Percentiles rank a stretch among this genome's conserved stretches.
Evolutionary conservation across 345 rosid genomes (phyloP).

Genomic region (Ceriops decandra): DNA sequence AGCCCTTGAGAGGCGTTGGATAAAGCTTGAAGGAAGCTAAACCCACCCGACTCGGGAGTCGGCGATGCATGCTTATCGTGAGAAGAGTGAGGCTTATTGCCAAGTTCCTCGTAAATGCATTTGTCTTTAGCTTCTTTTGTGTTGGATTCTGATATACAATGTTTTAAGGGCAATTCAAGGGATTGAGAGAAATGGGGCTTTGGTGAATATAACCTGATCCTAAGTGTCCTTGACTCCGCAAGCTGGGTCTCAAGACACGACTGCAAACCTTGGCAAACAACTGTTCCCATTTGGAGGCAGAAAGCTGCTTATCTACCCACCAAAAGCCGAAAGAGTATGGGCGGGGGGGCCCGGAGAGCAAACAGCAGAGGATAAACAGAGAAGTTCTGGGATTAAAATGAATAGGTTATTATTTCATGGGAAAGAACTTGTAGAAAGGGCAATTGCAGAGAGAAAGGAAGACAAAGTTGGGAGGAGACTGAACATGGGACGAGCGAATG

Average conservation of each 20-base stretch:
- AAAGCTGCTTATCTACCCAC: not conserved
- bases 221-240: slow-evolving; percentile 48
- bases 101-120: slow-evolving; percentile 15
- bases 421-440: slow-evolving; percentile 1
- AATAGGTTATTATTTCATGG: slow-evolving; percentile 1
- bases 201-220: slow-evolving; percentile 56
- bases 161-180: slow-evolving; percentile 34
- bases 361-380: slow-evolving; percentile 22
- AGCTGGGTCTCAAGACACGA: slow-evolving; percentile 54
- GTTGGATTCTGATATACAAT: slow-evolving; percentile 31
- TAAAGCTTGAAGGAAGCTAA: slow-evolving; percentile 53
- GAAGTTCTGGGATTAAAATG: slow-evolving; percentile 1
- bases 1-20: slow-evolving; percentile 21
- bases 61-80: slow-evolving; percentile 11
- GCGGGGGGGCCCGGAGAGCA: slow-evolving; percentile 16
- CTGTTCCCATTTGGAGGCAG: slow-evolving; percentile 50
- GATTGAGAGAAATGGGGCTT: slow-evolving; percentile 35
- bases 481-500: slow-evolving; percentile 30
- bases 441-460: not conserved
- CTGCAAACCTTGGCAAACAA: slow-evolving; percentile 58
- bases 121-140: slow-evolving; percentile 19
- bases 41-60: slow-evolving; percentile 28
- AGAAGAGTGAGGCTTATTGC: not conserved
- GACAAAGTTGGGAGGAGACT: slow-evolving; percentile 1
- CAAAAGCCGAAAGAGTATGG: slow-evolving; percentile 2